Percentiles rank a stretch among this genome's conserved stretches.
Evolutionary conservation across 495 filamentous ascomycete species (phyloP).

Genomic region (Amorphotheca resinae): DNA sequence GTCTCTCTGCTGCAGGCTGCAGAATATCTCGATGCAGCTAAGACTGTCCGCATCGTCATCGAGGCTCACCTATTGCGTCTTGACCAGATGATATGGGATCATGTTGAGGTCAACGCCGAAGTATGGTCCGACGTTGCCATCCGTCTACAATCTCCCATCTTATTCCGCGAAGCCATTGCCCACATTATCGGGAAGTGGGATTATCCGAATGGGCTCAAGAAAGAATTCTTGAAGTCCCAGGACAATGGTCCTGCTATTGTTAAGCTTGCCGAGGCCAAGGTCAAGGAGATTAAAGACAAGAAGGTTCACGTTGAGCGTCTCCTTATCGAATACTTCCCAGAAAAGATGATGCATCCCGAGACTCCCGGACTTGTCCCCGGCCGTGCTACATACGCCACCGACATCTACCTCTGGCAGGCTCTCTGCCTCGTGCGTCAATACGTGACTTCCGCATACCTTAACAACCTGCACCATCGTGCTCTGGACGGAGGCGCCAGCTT

Average conservation of each 20-base stretch:
- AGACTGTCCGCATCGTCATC: conserved; percentile 26
- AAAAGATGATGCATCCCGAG: conserved; percentile 6
- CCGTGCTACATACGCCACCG: conserved; percentile 19
- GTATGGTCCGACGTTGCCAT: conserved; percentile 30
- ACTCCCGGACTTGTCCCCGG: conserved; percentile 2
- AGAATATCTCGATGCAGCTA: conserved; percentile 26
- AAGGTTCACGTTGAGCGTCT: conserved; percentile 21
- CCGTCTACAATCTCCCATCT: conserved; percentile 28
- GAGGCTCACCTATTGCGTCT: conserved; percentile 29
- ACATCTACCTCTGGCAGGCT: conserved; percentile 26
- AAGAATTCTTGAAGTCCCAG: not conserved
- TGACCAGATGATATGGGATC: conserved; percentile 27
- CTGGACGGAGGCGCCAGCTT: conserved; percentile 25
- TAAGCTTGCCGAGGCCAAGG: conserved; percentile 11
- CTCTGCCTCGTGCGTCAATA: conserved; percentile 23
- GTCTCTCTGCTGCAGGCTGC: conserved; percentile 30
- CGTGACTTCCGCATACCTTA: conserved; percentile 12
- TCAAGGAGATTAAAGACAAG: conserved; percentile 17
- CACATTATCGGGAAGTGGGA: conserved; percentile 35
- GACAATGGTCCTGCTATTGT: conserved; percentile 3
- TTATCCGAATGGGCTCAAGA: conserved; percentile 10
- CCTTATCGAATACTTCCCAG: conserved; percentile 19
- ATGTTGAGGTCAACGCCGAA: conserved; percentile 27
- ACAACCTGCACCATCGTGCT: conserved; percentile 15
- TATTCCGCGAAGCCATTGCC: conserved; percentile 36